These are phyloP conservation scores for Aspergillus proliferans DNA, from an alignment of 2,329 filamentous ascomycete species.

Conservation along the genomic window DNA sequence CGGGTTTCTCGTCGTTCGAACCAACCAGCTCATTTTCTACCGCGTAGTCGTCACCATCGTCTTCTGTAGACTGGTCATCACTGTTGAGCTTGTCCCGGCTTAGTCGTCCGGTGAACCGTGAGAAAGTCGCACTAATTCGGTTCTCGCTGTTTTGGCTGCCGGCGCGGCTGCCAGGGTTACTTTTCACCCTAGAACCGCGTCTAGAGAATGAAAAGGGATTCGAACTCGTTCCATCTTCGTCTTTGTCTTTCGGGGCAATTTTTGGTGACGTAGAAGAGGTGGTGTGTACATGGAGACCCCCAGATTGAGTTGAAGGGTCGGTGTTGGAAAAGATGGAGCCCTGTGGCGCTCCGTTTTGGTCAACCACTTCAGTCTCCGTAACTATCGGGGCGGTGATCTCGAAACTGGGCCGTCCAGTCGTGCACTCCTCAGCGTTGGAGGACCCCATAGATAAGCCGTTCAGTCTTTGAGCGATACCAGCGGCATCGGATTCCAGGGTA, in stretches of 20 bases:
- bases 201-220: slow-evolving; percentile 22
- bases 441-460: slow-evolving; percentile 12
- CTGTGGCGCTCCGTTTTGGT: slow-evolving; percentile 15
- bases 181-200: slow-evolving; percentile 24
- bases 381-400: slow-evolving; percentile 30
- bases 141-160: slow-evolving; percentile 32
- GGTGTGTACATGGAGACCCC: slow-evolving; percentile 14
- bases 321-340: slow-evolving; percentile 25
- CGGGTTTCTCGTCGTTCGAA: slow-evolving; percentile 11
- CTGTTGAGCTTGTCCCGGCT: slow-evolving; percentile 25
- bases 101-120: slow-evolving; percentile 27
- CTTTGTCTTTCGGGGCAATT: slow-evolving; percentile 21
- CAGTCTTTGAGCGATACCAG: slow-evolving; percentile 13
- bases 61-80: slow-evolving; percentile 18
- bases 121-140: slow-evolving; percentile 29
- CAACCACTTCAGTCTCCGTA: slow-evolving; percentile 10
- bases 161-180: slow-evolving; percentile 29
- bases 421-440: slow-evolving; percentile 13
- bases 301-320: slow-evolving; percentile 6
- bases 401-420: slow-evolving; percentile 31
- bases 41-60: slow-evolving; percentile 19
- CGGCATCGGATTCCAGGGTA: slow-evolving; percentile 16
- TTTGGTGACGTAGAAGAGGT: slow-evolving; percentile 19
- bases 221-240: slow-evolving; percentile 5
- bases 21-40: slow-evolving; percentile 14